A percentile compares a stretch with the other conserved stretches of the same genome.
Conservation (phyloP, 306 rosid species). For the Fragaria vesca region DNA sequence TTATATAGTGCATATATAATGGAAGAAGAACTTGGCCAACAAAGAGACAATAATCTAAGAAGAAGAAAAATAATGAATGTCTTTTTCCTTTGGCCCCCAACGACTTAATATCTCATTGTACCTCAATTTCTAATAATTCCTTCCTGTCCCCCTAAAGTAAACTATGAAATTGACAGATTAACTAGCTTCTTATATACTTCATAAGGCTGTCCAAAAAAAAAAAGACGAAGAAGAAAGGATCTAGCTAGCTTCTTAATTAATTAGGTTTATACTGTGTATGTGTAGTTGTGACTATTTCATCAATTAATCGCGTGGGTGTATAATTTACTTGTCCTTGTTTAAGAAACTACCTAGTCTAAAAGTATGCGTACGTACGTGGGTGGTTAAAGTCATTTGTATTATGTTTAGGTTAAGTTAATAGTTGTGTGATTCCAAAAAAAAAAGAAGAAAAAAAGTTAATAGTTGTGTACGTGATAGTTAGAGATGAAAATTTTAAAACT, state of each 20-base stretch:
- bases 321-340: too few species aligned
- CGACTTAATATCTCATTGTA: background rate
- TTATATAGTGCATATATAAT: background rate
- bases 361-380: too few species aligned
- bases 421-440: too few species aligned
- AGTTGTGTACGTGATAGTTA: too few species aligned
- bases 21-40: background rate
- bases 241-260: too few species aligned
- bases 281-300: background rate
- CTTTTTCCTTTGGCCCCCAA: background rate
- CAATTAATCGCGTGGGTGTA: background rate
- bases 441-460: too few species aligned
- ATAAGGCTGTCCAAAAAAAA: too few species aligned
- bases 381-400: too few species aligned
- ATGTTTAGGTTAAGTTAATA: too few species aligned
- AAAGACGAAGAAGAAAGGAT: too few species aligned
- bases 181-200: background rate
- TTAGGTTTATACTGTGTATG: background rate
- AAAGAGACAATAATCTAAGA: background rate
- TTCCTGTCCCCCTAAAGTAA: slow-evolving; percentile 17
- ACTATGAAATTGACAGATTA: slow-evolving; percentile 11
- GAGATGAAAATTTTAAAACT: too few species aligned
- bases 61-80: background rate
- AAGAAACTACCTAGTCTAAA: too few species aligned
- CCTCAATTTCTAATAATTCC: background rate